Evolutionary conservation across 2,329 filamentous ascomycete genomes (phyloP).

Genomic region (Ophiostoma triangulosporum): DNA sequence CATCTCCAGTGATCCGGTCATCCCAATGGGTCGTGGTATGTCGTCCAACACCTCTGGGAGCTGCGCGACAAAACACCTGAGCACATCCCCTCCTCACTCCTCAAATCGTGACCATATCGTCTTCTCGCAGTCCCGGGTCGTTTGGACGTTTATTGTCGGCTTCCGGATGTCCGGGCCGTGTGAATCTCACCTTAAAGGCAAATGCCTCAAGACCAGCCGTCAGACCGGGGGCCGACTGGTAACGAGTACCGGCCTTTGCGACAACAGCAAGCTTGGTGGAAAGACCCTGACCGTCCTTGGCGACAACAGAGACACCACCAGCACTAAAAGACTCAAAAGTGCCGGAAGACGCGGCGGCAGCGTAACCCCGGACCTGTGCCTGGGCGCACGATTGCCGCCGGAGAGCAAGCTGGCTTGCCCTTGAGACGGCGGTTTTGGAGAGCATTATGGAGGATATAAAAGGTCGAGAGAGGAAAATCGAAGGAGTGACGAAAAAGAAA

Average conservation of each 20-base stretch:
- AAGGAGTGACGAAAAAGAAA: constrained; percentile 26
- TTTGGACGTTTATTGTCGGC: neutral
- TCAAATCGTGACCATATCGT: too few relatives aligned
- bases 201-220: constrained; percentile 86
- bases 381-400: constrained; percentile 27
- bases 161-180: neutral
- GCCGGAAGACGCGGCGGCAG: constrained; percentile 46
- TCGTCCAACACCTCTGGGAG: neutral
- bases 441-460: constrained; percentile 30
- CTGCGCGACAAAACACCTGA: neutral
- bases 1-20: neutral
- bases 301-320: constrained; percentile 82
- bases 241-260: constrained; percentile 87
- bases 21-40: neutral
- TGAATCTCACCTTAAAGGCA: constrained; percentile 72
- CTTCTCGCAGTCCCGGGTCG: too few relatives aligned
- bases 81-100: neutral
- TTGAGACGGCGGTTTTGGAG: constrained; percentile 46
- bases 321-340: constrained; percentile 79
- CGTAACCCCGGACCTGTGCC: constrained; percentile 35
- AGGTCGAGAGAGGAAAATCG: constrained; percentile 17
- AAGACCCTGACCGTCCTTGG: constrained; percentile 75
- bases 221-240: constrained; percentile 78
- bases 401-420: constrained; percentile 44
- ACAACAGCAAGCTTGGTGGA: constrained; percentile 86